phyloP scores from a whole-genome alignment of 768 basidiomycete species.

The Stropharia rugosoannulata region DNA sequence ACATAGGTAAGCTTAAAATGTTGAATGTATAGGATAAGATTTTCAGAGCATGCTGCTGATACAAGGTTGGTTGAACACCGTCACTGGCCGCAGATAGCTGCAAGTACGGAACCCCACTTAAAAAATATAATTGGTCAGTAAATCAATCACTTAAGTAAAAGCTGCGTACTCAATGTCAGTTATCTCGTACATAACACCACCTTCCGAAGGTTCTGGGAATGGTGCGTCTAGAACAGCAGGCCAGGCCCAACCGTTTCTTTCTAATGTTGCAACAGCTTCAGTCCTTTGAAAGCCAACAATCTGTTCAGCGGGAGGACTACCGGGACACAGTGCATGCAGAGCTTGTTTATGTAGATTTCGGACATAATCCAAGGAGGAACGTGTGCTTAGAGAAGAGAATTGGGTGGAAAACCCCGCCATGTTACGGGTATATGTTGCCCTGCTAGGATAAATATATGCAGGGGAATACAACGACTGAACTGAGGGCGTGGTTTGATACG shows the following conservation, averaged over 20 bases:
- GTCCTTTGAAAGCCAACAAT: slow-evolving; percentile 17
- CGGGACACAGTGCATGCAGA: slow-evolving; percentile 31
- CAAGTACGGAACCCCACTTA: slow-evolving; percentile 54
- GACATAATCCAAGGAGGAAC: slow-evolving; percentile 34
- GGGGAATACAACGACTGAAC: background rate
- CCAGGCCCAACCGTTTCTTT: slow-evolving; percentile 46
- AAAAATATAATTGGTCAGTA: slow-evolving; percentile 7
- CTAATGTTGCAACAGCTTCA: slow-evolving; percentile 32
- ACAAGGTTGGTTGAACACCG: slow-evolving; percentile 45
- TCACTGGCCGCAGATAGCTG: slow-evolving; percentile 40
- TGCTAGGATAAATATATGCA: background rate
- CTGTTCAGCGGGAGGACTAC: slow-evolving; percentile 12
- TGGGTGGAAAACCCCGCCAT: background rate
- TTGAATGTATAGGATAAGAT: slow-evolving; percentile 61
- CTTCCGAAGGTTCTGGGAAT: slow-evolving; percentile 37
- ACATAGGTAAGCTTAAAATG: slow-evolving; percentile 36
- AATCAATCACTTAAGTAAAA: background rate
- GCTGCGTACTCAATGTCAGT: slow-evolving; percentile 38
- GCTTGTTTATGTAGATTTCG: slow-evolving; percentile 43
- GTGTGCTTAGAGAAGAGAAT: background rate
- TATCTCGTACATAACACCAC: slow-evolving; percentile 42
- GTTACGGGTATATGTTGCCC: background rate
- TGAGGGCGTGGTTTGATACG: background rate
- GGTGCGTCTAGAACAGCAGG: slow-evolving; percentile 47
- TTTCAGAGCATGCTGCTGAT: slow-evolving; percentile 63